Base-by-base conservation (phyloP, 1,284 basidiomycete genomes). In the Rhodotorula glutinis region DNA sequence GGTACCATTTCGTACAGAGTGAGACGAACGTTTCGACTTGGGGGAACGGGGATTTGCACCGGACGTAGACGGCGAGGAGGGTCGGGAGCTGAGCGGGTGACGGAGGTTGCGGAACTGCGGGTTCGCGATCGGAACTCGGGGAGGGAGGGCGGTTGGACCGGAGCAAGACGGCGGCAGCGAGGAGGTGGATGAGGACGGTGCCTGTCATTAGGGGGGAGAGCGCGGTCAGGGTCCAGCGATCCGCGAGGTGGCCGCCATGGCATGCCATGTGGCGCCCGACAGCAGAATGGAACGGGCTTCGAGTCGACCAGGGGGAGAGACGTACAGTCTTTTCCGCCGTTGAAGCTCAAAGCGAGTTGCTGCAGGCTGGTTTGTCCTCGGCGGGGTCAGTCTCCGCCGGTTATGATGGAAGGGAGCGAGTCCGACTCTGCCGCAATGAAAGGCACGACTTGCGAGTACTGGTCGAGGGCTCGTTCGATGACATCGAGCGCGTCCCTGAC, bases 301-400 rank as follows among this genome's bases (percentile, higher is more conserved):
- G 25, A 3, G 51, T 44, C 25, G 44, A 49, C n/a, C n/a, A n/a
- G n/a, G n/a, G n/a, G n/a, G n/a, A n/a, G n/a, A 57, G 0, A 82
- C 90, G 75, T 74, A 93, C 93, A 98, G 77, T 98, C 95, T 79
- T 98, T 98, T 53, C 95, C 95, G 19, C 95, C 95, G 74, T 98
- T 98, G 82, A 97, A 98, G 78, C 92, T 96, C 60, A 98, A 82
- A 3, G 69, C 66, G 13, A 73, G 23, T 46, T 64, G 49, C 19
- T 62, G 47, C 47, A 63, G 46, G 11, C 73, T 74, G 64, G 46
- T 9, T 1, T 4, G 5, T 27, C 21, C n/a, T n/a, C n/a, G n/a
- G n/a, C n/a, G n/a, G n/a, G n/a, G n/a, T n/a, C n/a, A n/a, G n/a
- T n/a, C n/a, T n/a, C n/a, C n/a, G n/a, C n/a, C n/a, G n/a, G n/a